Evolutionary conservation across 305 asterid species (phyloP).

Genomic region (Fraxinus latifolia): DNA sequence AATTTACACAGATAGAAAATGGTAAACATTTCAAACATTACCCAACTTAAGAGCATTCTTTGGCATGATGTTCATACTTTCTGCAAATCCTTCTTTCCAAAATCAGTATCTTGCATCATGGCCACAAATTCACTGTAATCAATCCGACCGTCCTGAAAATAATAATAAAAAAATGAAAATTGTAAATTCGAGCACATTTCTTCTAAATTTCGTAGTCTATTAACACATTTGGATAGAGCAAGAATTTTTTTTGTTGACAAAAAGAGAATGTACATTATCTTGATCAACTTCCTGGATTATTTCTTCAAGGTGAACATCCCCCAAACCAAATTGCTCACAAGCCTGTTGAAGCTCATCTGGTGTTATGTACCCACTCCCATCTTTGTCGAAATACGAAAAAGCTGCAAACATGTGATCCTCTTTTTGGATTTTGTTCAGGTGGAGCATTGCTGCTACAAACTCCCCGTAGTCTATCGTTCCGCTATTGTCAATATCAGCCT

Average conservation of each 20-base stretch:
- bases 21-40: conserved; percentile 8
- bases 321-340: conserved; percentile 66
- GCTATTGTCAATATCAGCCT: conserved; percentile 89
- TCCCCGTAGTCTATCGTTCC: conserved; percentile 88
- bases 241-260: neutral
- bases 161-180: neutral
- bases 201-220: neutral
- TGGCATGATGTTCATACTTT: conserved; percentile 30
- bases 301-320: conserved; percentile 57
- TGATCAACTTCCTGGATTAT: conserved; percentile 76
- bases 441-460: conserved; percentile 84
- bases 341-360: conserved; percentile 83
- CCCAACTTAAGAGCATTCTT: conserved; percentile 29
- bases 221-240: neutral
- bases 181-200: neutral
- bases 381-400: conserved; percentile 79
- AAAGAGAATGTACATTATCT: conserved; percentile 49
- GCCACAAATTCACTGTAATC: conserved; percentile 72
- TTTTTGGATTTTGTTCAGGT: conserved; percentile 69
- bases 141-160: conserved; percentile 65
- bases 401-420: conserved; percentile 86
- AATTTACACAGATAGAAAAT: conserved; percentile 26
- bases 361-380: conserved; percentile 85
- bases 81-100: conserved; percentile 39
- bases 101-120: conserved; percentile 70